phyloP scores from a whole-genome alignment of 257 asterid genomes.

The Parsonsia alboflavescens region DNA sequence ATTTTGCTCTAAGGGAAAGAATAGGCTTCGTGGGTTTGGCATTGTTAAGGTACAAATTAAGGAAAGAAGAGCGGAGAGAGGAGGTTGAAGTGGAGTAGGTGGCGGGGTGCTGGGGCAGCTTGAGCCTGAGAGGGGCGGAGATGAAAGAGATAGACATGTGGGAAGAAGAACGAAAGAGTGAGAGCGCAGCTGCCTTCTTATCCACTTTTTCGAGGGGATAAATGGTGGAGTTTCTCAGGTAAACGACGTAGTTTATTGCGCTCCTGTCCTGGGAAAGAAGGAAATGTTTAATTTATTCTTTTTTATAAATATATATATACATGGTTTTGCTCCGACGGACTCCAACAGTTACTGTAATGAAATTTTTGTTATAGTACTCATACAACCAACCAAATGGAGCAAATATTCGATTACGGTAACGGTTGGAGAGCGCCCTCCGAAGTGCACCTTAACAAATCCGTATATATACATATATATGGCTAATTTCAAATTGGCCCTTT shows the following conservation, averaged over 20 bases:
- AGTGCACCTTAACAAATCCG: too few species aligned
- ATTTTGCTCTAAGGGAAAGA: constrained; percentile 32
- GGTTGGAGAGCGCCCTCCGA: too few species aligned
- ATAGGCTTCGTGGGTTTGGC: constrained; percentile 31
- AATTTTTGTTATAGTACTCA: too few species aligned
- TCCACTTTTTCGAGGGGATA: not conserved
- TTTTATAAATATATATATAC: too few species aligned
- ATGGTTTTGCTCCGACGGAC: too few species aligned
- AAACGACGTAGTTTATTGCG: not conserved
- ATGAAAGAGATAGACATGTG: constrained; percentile 48
- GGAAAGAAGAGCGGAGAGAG: constrained; percentile 37
- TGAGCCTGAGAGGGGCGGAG: constrained; percentile 31
- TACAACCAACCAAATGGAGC: too few species aligned
- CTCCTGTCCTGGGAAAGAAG: not conserved
- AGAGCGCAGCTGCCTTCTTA: not conserved
- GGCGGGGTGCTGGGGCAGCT: constrained; percentile 21
- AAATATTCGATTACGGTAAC: too few species aligned
- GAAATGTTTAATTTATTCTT: too few species aligned
- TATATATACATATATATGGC: too few species aligned
- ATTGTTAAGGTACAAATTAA: constrained; percentile 29
- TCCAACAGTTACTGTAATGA: too few species aligned
- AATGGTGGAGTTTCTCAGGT: not conserved
- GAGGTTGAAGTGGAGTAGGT: constrained; percentile 17
- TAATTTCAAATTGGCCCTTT: not conserved
- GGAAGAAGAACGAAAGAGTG: not conserved